phyloP scores from a whole-genome alignment of 2,329 filamentous ascomycete genomes.

The Escovopsis sp. region DNA sequence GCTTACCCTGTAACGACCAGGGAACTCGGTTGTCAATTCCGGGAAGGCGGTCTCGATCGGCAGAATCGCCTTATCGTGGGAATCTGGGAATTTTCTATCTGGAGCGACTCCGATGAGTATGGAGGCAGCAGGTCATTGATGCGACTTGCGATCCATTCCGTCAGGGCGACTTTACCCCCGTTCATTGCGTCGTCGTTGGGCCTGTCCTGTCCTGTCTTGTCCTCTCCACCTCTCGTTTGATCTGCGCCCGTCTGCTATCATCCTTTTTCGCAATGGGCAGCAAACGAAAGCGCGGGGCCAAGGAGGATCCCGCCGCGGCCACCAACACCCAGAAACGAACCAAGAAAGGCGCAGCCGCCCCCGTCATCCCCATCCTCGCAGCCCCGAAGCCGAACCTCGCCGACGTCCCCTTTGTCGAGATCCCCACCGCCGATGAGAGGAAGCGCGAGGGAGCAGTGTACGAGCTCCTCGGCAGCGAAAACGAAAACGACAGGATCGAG shows the following conservation, averaged over 20 bases:
- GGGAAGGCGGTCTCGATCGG: conserved; percentile 1
- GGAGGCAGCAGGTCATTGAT: no score
- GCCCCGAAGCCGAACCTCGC: conserved; percentile 16
- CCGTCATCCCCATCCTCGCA: conserved; percentile 6
- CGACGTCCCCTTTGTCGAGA: conserved; percentile 34
- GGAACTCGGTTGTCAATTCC: no score
- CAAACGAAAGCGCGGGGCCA: conserved; percentile 22
- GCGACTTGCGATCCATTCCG: no score
- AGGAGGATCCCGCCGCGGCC: conserved; percentile 15
- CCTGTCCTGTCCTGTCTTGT: no score
- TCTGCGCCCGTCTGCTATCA: conserved; percentile 2
- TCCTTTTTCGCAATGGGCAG: conserved; percentile 14
- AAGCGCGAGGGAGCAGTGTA: conserved; percentile 45
- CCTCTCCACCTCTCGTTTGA: not conserved
- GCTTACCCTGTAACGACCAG: no score
- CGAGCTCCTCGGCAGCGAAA: conserved; percentile 45
- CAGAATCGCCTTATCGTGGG: conserved; percentile 6
- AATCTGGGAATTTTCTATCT: conserved; percentile 7
- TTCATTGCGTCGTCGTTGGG: no score
- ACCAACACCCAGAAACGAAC: conserved; percentile 17
- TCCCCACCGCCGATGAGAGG: conserved; percentile 36
- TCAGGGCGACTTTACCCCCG: no score
- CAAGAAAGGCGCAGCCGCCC: conserved; percentile 15
- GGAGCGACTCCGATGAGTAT: not conserved
- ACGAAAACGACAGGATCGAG: conserved; percentile 37